Evolutionary conservation across 1,284 basidiomycete genomes (phyloP), one percentile per base, ranked within the genome.

Genomic region (Cutaneotrichosporon cutaneum): DNA sequence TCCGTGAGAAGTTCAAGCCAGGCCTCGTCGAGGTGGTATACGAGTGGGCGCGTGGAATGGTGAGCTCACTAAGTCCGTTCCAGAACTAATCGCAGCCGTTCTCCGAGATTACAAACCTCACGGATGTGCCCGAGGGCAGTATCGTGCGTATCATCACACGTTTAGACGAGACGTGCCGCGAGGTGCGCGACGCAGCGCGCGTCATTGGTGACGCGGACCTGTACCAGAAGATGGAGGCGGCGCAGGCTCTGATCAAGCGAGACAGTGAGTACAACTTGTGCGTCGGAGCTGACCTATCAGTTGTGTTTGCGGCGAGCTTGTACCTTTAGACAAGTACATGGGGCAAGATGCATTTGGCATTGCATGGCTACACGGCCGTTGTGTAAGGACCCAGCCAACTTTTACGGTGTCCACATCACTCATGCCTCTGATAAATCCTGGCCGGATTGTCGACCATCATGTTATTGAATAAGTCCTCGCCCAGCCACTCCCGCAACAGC

Each of bases 11-110:
- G 64, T 85, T 93, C 67, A 95, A 94, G 78, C 90, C 90, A 66
- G 95, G 95, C 2, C 82, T 99, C 27, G 87, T 92, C 13, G 92
- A 96, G 73, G 94, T 97, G 0, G 95, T 98, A 9, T 97, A 98
- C 76, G 94, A 98, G 77, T 99, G 96, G 96, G 94, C 96, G 0
- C 90, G 90, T 74, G 96, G 96, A 59, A 96, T 94, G 89, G 94
- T 94, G 70, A 72, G 85, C 24, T 7, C 9, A 74, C 10, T 18
- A 4, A 30, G 3, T 4, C 24, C 9, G 4, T 14, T 7, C n/a
- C 16, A 18, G 2, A 21, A 36, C 64, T 60, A 32, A 62, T 56
- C 8, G 11, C 66, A 96, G 94, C 91, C 94, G 0, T 99, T 99
- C 77, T 88, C 92, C 69, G 88, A 98, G 73, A 96, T 99, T 70